Evolutionary conservation across 129 eudicot genomes (phyloP).

Genomic region (Tanacetum coccineum): DNA sequence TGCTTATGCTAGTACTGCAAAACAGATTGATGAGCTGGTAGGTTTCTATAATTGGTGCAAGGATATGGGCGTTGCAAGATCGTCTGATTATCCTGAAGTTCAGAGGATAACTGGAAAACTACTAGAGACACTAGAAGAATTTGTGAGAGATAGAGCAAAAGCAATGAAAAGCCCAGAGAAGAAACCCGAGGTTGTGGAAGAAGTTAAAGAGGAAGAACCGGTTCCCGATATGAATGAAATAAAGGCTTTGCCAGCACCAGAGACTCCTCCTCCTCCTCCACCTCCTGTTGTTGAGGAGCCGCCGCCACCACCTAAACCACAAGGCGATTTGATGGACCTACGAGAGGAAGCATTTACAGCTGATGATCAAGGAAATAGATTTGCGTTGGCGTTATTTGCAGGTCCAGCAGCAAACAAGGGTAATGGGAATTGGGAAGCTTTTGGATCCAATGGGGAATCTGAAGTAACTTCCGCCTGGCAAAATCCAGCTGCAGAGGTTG

Average conservation of each 20-base stretch:
- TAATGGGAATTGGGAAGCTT: slow-evolving; percentile 70
- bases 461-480: slow-evolving; percentile 88
- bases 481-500: slow-evolving; percentile 71
- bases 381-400: slow-evolving; percentile 74
- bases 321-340: slow-evolving; percentile 61
- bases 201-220: slow-evolving; percentile 51
- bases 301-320: slow-evolving; percentile 42
- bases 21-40: slow-evolving; percentile 31
- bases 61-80: slow-evolving; percentile 34
- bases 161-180: slow-evolving; percentile 53
- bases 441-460: slow-evolving; percentile 43
- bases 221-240: slow-evolving; percentile 73
- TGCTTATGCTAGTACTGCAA: slow-evolving; percentile 41
- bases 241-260: slow-evolving; percentile 76
- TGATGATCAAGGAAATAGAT: slow-evolving; percentile 74
- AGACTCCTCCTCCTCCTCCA: slow-evolving; percentile 47
- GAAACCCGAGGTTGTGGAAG: slow-evolving; percentile 43
- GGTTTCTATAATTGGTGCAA: slow-evolving; percentile 38
- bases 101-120: slow-evolving; percentile 31
- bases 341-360: slow-evolving; percentile 63
- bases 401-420: slow-evolving; percentile 51
- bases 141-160: slow-evolving; percentile 40
- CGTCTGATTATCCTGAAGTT: slow-evolving; percentile 35
- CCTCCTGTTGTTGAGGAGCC: slow-evolving; percentile 37
- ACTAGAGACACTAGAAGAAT: slow-evolving; percentile 31